A percentile compares a stretch with the other conserved stretches of the same genome.
These are phyloP conservation scores for Herpetomonas tarakana DNA, from an alignment of 208 protist species.

Conservation along the genomic window DNA sequence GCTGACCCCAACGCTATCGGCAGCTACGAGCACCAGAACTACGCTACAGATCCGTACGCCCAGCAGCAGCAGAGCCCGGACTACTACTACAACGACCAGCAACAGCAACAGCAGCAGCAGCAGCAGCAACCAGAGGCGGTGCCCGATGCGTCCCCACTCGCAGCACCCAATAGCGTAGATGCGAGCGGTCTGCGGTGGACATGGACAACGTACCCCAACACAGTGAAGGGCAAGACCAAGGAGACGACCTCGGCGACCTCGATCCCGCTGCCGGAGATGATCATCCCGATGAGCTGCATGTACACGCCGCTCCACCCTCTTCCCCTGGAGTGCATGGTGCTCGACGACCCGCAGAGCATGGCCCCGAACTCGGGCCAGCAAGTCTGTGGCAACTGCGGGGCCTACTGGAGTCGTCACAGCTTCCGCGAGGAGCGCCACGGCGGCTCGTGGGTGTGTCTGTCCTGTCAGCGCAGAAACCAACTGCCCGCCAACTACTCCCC, in stretches of 20 bases:
- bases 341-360: constrained; percentile 28
- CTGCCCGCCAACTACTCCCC: constrained; percentile 38
- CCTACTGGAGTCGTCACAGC: constrained; percentile 62
- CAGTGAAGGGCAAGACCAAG: constrained; percentile 28
- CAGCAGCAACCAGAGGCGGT: background rate
- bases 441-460: constrained; percentile 72
- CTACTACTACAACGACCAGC: constrained; percentile 9
- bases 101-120: constrained; percentile 16
- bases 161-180: constrained; percentile 46
- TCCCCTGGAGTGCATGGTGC: constrained; percentile 34
- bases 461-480: constrained; percentile 64
- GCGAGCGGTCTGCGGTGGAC: constrained; percentile 84
- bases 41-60: constrained; percentile 3
- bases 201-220: constrained; percentile 85
- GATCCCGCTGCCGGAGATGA: constrained; percentile 69
- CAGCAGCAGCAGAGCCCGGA: constrained; percentile 18
- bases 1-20: background rate
- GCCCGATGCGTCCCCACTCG: background rate
- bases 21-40: background rate
- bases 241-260: constrained; percentile 26
- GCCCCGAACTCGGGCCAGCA: constrained; percentile 18
- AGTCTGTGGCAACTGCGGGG: constrained; percentile 65
- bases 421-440: constrained; percentile 46
- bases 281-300: constrained; percentile 88
- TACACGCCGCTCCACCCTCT: constrained; percentile 78